Evolutionary conservation across 345 rosid genomes (phyloP).

Genomic region (Citrus reticulata): DNA sequence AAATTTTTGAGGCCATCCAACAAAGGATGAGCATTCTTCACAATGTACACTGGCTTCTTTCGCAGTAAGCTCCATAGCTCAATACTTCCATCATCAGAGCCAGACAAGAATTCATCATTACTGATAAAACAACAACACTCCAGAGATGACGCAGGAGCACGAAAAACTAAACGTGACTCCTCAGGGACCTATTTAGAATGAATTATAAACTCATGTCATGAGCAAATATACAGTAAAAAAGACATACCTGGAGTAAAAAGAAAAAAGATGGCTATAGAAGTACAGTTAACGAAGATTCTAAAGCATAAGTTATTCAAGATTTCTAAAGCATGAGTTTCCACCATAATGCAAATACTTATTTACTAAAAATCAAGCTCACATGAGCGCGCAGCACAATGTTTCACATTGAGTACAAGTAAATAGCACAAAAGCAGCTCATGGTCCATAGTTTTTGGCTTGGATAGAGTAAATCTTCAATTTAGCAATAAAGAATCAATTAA

Average conservation of each 20-base stretch:
- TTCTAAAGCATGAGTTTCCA: neutral
- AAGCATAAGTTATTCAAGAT: neutral
- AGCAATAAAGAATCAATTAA: neutral
- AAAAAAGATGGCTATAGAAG: neutral
- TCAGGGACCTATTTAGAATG: slow-evolving; percentile 68
- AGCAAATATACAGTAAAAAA: neutral
- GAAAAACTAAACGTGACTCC: slow-evolving; percentile 59
- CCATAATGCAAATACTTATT: neutral
- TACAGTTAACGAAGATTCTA: neutral
- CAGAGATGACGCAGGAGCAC: slow-evolving; percentile 77
- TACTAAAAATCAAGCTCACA: slow-evolving; percentile 11
- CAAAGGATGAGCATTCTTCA: slow-evolving; percentile 72
- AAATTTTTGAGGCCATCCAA: slow-evolving; percentile 16
- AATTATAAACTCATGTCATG: slow-evolving; percentile 14
- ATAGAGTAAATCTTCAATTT: neutral
- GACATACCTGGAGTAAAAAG: neutral
- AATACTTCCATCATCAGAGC: slow-evolving; percentile 93
- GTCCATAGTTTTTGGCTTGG: neutral
- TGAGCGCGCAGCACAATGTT: neutral
- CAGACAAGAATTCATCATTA: slow-evolving; percentile 80
- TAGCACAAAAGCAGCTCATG: neutral
- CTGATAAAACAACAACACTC: slow-evolving; percentile 90
- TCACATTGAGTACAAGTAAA: neutral
- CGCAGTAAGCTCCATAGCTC: slow-evolving; percentile 64
- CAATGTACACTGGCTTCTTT: slow-evolving; percentile 73